Conservation (phyloP, 257 asterid species). For the Ligustrum vulgare region DNA sequence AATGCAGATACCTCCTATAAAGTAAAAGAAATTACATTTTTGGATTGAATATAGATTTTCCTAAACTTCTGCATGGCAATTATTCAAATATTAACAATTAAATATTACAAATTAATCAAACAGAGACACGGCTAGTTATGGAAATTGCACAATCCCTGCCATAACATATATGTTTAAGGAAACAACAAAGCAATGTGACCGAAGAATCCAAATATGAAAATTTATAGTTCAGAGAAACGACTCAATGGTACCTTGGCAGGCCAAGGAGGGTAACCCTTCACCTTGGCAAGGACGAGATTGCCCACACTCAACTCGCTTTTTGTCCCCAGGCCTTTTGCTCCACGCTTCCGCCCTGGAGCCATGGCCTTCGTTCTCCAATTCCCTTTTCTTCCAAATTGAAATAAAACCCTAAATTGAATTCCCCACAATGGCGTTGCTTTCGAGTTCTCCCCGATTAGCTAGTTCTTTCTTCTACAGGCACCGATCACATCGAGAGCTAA, state of each 20-base stretch:
- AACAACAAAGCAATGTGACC: not conserved
- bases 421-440: not conserved
- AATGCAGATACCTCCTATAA: not conserved
- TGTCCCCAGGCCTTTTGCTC: slow-evolving; percentile 57
- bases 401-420: not conserved
- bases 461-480: not conserved
- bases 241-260: slow-evolving; percentile 70
- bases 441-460: not conserved
- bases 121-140: not conserved
- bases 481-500: not conserved
- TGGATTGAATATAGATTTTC: not conserved
- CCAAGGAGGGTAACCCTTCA: slow-evolving; percentile 92
- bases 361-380: slow-evolving; percentile 32
- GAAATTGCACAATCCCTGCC: not conserved
- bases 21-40: not conserved
- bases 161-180: not conserved
- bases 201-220: not conserved
- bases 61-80: not conserved
- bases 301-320: slow-evolving; percentile 65
- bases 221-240: not conserved
- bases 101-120: not conserved
- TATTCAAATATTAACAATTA: not conserved
- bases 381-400: not conserved
- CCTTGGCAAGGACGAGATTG: slow-evolving; percentile 93
- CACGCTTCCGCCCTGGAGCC: slow-evolving; percentile 83